Evolutionary conservation across 352 stramenopile species (phyloP), one percentile per base, ranked within the genome.

Genomic region (Phytophthora lateralis): DNA sequence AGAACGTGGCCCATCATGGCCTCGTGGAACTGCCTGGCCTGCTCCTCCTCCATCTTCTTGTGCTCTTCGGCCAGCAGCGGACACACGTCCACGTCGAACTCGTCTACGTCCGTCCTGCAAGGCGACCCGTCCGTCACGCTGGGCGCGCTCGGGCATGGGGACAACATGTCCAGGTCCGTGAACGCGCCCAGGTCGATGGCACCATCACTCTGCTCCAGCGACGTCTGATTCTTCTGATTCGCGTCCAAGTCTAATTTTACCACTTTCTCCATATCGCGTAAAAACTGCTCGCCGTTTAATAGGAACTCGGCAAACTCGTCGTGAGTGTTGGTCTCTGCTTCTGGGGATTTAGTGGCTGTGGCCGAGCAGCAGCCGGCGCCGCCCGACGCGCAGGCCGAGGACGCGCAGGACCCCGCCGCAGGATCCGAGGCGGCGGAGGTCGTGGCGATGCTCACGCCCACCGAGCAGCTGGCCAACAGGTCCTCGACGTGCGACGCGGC

Each of bases 211-310:
- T 66, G 30, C 26, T 71, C 55, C 17, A 57, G 38, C n/a, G 35
- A 32, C 18, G 58, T 73, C 53, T 59, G 47, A 69, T 59, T 35
- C 30, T 58, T 59, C 49, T 60, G 54, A 56, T 55, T 60, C 38
- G 62, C 50, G 24, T 71, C 56, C 21, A 65, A 59, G 32, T 83
- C 73, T 32, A 87, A 44, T 48, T 72, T 71, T 46, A 78, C 74
- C 39, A 78, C 69, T 39, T 82, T 78, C 43, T 85, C 76, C 71
- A 85, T 77, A 27, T 85, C 73, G 20, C 66, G 55, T 11, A 89
- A 45, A 54, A 89, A 82, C n/a, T 82, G 69, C 46, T 89, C 81
- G 27, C 71, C 66, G 55, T 85, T 74, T 57, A 88, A 63, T 53
- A 89, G 37, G 17, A 90, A 81, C 1, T 72, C 76, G 26, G 70